Percentiles rank a stretch among this genome's conserved stretches.
These are phyloP conservation scores for Xerocomus spinulosus DNA, from an alignment of 768 basidiomycete species.

Conservation along the genomic window DNA sequence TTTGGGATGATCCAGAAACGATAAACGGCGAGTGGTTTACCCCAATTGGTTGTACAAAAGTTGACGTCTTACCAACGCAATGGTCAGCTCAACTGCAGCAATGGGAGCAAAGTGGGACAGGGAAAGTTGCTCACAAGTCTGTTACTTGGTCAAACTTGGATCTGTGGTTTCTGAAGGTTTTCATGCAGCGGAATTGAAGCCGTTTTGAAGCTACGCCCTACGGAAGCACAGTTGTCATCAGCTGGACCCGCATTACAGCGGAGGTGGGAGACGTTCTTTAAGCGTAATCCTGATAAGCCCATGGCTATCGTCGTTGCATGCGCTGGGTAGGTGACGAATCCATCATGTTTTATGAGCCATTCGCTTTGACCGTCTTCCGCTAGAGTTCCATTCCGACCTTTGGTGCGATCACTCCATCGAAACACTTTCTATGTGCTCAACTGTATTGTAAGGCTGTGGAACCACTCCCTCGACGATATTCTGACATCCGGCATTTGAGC, in stretches of 20 bases:
- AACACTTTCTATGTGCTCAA: constrained; percentile 30
- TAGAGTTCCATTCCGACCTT: constrained; percentile 17
- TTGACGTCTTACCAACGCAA: background rate
- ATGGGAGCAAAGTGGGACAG: constrained; percentile 36
- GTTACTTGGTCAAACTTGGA: constrained; percentile 5
- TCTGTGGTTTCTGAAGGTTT: background rate
- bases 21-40: constrained; percentile 34
- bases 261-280: constrained; percentile 20
- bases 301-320: constrained; percentile 35
- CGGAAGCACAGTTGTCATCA: constrained; percentile 13
- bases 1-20: constrained; percentile 37
- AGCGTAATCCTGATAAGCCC: constrained; percentile 18
- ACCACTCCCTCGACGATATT: too few relatives aligned
- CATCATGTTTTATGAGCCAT: background rate
- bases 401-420: constrained; percentile 16
- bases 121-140: constrained; percentile 52
- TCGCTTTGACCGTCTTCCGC: background rate
- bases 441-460: constrained; percentile 32
- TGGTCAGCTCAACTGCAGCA: constrained; percentile 26
- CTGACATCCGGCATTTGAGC: constrained; percentile 2
- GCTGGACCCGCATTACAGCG: constrained; percentile 17
- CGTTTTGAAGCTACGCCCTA: constrained; percentile 23
- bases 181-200: constrained; percentile 15
- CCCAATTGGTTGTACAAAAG: constrained; percentile 2
- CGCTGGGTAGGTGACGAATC: constrained; percentile 31